Evolutionary conservation across 2,329 filamentous ascomycete genomes (phyloP).

Genomic region (Aspergillus fischeri): DNA sequence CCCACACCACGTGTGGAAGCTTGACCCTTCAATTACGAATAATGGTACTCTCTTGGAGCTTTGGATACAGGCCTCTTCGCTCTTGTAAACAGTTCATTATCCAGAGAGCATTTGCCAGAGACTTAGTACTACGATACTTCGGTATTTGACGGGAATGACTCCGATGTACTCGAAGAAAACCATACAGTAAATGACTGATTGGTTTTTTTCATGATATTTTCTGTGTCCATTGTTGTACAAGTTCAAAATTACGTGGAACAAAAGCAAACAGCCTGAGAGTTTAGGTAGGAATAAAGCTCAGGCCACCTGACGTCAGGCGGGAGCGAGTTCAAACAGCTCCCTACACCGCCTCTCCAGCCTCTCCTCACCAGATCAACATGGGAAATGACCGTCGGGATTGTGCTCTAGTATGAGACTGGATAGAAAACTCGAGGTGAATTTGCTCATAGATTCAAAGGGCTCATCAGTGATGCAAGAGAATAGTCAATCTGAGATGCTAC

Average conservation of each 20-base stretch:
- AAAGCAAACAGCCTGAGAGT: background rate
- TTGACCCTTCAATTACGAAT: slow-evolving; percentile 18
- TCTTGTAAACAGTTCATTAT: background rate
- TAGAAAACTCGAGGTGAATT: background rate
- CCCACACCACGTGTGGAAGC: slow-evolving; percentile 28
- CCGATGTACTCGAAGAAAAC: background rate
- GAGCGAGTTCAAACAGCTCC: background rate
- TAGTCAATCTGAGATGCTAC: background rate
- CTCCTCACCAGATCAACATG: background rate
- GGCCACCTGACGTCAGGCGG: slow-evolving; percentile 18
- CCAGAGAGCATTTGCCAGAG: background rate
- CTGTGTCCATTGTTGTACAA: background rate
- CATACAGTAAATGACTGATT: background rate
- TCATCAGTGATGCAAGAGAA: background rate
- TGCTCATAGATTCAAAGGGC: background rate
- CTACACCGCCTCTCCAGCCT: slow-evolving; percentile 16
- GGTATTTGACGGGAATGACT: background rate
- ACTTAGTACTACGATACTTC: background rate
- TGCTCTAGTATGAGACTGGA: background rate
- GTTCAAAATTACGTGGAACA: background rate
- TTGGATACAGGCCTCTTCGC: background rate
- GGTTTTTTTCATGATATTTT: background rate
- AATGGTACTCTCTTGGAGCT: background rate
- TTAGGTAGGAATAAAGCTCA: slow-evolving; percentile 1
- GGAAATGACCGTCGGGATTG: background rate